Evolutionary conservation across 1,284 basidiomycete species (phyloP), one percentile per base, ranked within the genome.

Genomic region (Macrocybe sp.): DNA sequence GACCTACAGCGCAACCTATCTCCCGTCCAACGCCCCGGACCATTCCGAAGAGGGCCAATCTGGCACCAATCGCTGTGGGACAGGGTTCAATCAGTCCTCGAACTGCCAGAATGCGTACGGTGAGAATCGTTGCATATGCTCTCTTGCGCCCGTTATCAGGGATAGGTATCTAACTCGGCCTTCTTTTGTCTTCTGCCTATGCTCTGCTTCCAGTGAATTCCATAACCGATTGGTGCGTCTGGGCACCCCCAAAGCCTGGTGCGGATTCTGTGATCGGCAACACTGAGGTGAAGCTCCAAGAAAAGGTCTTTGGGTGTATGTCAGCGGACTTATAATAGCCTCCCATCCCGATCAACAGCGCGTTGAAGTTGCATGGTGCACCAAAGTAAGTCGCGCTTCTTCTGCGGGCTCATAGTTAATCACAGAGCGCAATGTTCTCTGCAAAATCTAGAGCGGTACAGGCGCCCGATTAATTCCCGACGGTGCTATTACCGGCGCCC

Each of bases 391-490:
- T 54, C 37, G 41, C n/a, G 30, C 37, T 41, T 41, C 8, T 42
- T n/a, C 11, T 31, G 10, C 30, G 6, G 9, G 30, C 28, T 42
- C 16, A n/a, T 30, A 42, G 8, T 12, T 33, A 9, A 33, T 33
- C 22, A 22, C 22, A 22, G 22, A 22, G 22, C 22, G 22, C 22
- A 22, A 22, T 22, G 22, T 22, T 22, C 22, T 22, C 10, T 30
- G 7, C 30, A 8, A 30, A 22, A 33, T 60, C 29, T 62, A 71
- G 78, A 64, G 68, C 50, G 79, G 79, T 34, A 78, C 79, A 48
- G 85, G 85, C 16, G 81, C 83, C 4, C 81, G 85, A 39, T 64
- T 89, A 51, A 89, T 93, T 54, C 90, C 89, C 14, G 74, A 82
- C 49, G 89, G 85, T 14, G 69, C 86, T 11, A 79, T 92, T 60